Conservation (phyloP, 768 basidiomycete genomes). For the Rhodotorula sphaerocarpa region DNA sequence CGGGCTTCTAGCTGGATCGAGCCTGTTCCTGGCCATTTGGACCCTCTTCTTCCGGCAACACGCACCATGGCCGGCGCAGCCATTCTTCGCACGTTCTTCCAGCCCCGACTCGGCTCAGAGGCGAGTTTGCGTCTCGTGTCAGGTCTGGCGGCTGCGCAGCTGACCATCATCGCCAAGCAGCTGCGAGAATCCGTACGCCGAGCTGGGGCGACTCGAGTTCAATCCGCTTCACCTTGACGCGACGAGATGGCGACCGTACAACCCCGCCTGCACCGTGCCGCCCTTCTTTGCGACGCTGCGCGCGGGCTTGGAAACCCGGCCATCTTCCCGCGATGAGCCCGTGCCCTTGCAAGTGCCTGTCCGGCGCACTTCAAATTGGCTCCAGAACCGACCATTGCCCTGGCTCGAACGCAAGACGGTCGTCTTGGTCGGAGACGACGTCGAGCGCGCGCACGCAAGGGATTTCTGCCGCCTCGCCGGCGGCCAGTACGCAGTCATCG, state of each 20-base stretch:
- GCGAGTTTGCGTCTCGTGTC: too few relatives aligned
- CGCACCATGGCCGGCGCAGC: too few relatives aligned
- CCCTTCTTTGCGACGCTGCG: constrained; percentile 24
- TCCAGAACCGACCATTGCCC: constrained; percentile 9
- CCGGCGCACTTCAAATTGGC: too few relatives aligned
- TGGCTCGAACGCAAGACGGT: constrained; percentile 31
- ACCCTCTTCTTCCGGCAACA: too few relatives aligned
- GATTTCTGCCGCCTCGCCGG: constrained; percentile 32
- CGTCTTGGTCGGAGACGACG: constrained; percentile 33
- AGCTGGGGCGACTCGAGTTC: constrained; percentile 11
- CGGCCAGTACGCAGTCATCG: constrained; percentile 27
- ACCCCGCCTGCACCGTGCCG: constrained; percentile 20
- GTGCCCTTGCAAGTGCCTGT: constrained; percentile 2
- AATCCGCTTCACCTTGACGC: constrained; percentile 5
- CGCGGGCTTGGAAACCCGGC: neutral
- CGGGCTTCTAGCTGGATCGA: too few relatives aligned
- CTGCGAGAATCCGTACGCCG: constrained; percentile 27
- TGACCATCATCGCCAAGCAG: neutral
- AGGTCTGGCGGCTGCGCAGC: too few relatives aligned
- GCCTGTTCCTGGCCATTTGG: too few relatives aligned
- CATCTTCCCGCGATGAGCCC: neutral
- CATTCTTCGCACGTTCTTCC: too few relatives aligned
- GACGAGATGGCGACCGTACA: constrained; percentile 21
- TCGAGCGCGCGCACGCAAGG: constrained; percentile 30
- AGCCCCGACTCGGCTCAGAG: too few relatives aligned